A percentile compares a stretch with the other conserved stretches of the same genome.
phyloP scores from a whole-genome alignment of 345 rosid genomes.

The Aurinia saxatilis region DNA sequence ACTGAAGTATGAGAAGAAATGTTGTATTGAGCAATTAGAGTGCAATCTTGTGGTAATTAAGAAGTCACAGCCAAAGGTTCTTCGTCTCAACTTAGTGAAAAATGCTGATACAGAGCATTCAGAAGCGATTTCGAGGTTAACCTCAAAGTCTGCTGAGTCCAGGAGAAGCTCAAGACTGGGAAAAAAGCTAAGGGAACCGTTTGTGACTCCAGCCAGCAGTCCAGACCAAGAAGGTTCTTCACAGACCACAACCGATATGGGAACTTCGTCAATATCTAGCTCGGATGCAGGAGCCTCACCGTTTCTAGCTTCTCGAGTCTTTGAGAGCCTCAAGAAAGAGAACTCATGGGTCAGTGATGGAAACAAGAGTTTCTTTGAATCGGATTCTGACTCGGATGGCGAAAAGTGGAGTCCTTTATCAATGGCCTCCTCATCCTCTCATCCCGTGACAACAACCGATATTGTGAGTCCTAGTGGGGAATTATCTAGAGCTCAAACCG shows the following conservation, averaged over 20 bases:
- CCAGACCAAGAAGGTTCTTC: conserved; percentile 81
- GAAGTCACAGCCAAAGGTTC: conserved; percentile 77
- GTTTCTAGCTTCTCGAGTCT: conserved; percentile 40
- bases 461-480: conserved; percentile 41
- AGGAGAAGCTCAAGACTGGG: conserved; percentile 31
- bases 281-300: conserved; percentile 89
- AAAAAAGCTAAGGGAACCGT: conserved; percentile 53
- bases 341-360: conserved; percentile 38
- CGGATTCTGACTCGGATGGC: conserved; percentile 63
- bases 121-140: conserved; percentile 24
- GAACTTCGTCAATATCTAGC: conserved; percentile 87
- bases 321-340: conserved; percentile 50
- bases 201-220: conserved; percentile 90
- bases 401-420: conserved; percentile 46
- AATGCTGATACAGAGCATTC: conserved; percentile 44
- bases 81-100: conserved; percentile 82
- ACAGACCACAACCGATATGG: conserved; percentile 56
- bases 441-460: conserved; percentile 32
- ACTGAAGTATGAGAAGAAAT: conserved; percentile 70
- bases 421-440: conserved; percentile 37
- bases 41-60: conserved; percentile 93
- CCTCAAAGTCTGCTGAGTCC: conserved; percentile 27
- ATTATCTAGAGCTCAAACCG: conserved; percentile 21
- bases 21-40: conserved; percentile 76
- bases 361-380: conserved; percentile 40